Base-by-base conservation (phyloP, 179 eudicot genomes). In the Spergularia azorica region DNA sequence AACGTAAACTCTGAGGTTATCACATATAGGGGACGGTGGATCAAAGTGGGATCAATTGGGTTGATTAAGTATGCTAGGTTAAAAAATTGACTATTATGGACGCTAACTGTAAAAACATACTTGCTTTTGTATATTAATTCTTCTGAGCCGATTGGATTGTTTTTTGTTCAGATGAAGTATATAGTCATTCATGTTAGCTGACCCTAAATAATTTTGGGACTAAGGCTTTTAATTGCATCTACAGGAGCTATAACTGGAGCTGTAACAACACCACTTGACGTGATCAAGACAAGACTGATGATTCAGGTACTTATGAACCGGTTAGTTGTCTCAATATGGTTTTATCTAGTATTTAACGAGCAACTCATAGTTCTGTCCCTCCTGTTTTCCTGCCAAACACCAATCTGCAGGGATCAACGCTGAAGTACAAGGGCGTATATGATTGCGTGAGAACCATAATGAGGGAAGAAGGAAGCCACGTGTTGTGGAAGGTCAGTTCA, bases 211-310 rank as follows among this genome's bases (percentile, higher is more conserved):
- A 43, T 4, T 43, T 43, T 43, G 48, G 5, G 48, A 43, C 48
- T 43, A 43, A 43, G 48, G 48, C 48, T 43, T 43, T 57, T 56
- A 48, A 70, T 18, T 76, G 54, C 62, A 48, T 80, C 62, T 71
- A 38, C 77, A 85, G 98, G 98, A 75, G 97, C 92, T 62, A 82
- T 95, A 67, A 95, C 98, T 46, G 98, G 98, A 79, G 98, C 95
- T 52, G 67, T 88, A 59, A 95, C 98, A 6, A 95, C 98, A 54
- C 98, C 97, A 58, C 87, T 92, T 63, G 98, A 95, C 86, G 98
- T 95, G 73, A 89, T 95, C 69, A 95, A 95, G 81, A 95, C 98
- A 67, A 88, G 98, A 73, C 84, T 95, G 79, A 95, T 95, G 98
- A 81, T 90, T 77, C 98, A 92, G 94, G 98, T 94, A 79, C 72